phyloP scores from a whole-genome alignment of 495 filamentous ascomycete species.

The Penicillium pulvis region DNA sequence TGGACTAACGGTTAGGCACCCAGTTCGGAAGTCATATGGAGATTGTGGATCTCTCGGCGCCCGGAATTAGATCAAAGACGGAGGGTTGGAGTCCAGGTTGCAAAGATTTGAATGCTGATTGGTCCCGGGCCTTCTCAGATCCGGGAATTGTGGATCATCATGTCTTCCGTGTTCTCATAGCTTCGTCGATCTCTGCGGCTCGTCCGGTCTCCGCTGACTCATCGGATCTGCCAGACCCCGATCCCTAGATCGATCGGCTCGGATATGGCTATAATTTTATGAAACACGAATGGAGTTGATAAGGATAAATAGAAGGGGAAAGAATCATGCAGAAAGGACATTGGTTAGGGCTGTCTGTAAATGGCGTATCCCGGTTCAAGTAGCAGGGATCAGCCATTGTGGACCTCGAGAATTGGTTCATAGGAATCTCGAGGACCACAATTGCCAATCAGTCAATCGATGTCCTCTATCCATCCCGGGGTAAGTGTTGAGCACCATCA shows the following conservation, averaged over 20 bases:
- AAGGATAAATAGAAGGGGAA: neutral
- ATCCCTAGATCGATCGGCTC: neutral
- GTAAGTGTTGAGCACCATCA: no score
- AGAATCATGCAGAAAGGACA: neutral
- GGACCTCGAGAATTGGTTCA: no score
- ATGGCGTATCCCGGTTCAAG: no score
- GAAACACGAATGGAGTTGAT: neutral
- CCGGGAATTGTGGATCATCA: slow-evolving; percentile 10
- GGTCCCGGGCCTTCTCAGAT: slow-evolving; percentile 9
- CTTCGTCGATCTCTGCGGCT: neutral
- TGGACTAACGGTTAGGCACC: neutral
- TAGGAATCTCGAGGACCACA: no score
- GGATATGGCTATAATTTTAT: neutral
- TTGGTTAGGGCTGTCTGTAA: neutral
- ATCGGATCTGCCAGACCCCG: neutral
- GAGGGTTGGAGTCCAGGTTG: slow-evolving; percentile 3
- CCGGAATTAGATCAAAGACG: slow-evolving; percentile 8
- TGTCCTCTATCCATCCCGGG: no score
- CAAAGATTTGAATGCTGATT: neutral
- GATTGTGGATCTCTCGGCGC: slow-evolving; percentile 12
- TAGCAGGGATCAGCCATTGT: no score
- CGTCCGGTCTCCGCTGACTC: neutral
- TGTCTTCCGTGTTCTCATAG: neutral
- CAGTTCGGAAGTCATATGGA: slow-evolving; percentile 12
- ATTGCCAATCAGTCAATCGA: neutral